Percentiles rank a stretch among this genome's conserved stretches.
These are phyloP conservation scores for Lasiodiplodia citricola DNA, from an alignment of 2,329 filamentous ascomycete genomes.

Conservation along the genomic window DNA sequence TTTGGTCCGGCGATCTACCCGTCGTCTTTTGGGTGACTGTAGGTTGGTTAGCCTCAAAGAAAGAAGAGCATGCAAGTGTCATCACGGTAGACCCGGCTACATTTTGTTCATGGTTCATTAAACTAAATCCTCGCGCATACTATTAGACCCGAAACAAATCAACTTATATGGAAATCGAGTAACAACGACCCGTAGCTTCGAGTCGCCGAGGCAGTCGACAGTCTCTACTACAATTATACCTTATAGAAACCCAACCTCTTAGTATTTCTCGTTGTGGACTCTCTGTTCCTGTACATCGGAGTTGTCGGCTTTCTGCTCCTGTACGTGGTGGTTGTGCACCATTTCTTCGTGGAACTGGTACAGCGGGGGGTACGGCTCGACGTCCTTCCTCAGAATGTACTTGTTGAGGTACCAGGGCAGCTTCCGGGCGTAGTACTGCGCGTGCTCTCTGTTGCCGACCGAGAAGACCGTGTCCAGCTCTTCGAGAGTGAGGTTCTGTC, in stretches of 20 bases:
- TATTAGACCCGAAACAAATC: background rate
- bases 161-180: background rate
- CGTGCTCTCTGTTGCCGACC: slow-evolving; percentile 50
- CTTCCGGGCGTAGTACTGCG: slow-evolving; percentile 45
- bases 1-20: too few species aligned
- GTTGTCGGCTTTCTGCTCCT: background rate
- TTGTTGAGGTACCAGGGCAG: slow-evolving; percentile 55
- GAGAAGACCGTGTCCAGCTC: slow-evolving; percentile 59
- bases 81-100: too few species aligned
- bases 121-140: background rate
- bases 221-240: background rate
- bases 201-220: background rate
- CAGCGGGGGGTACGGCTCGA: slow-evolving; percentile 38
- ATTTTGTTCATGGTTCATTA: too few species aligned
- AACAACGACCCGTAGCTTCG: background rate
- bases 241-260: background rate
- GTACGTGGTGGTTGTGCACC: background rate
- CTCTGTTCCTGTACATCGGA: background rate
- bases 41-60: too few species aligned
- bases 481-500: slow-evolving; percentile 48
- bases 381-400: slow-evolving; percentile 47
- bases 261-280: background rate
- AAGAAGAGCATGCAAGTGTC: too few species aligned
- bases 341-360: slow-evolving; percentile 44
- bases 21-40: too few species aligned